Conservation (phyloP, 1,139 yeast genomes). For the Hyphopichia wangnamkhiaoensis region DNA sequence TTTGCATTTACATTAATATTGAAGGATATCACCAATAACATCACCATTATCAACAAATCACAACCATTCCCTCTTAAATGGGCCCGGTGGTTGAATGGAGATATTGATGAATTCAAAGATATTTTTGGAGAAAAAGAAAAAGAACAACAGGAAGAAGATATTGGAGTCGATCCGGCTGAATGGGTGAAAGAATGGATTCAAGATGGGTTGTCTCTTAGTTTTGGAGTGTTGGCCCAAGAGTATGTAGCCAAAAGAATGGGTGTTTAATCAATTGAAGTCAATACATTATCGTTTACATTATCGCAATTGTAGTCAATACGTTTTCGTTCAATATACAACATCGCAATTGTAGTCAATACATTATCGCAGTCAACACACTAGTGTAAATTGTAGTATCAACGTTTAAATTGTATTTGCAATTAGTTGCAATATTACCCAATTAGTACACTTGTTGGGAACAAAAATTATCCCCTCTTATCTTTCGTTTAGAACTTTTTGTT, state of each 20-base stretch:
- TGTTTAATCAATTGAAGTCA: constrained; percentile 28
- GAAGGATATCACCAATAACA: constrained; percentile 75
- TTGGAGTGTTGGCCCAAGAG: constrained; percentile 87
- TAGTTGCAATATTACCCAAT: too few species aligned
- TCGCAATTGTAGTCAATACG: too few species aligned
- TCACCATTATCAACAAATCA: constrained; percentile 72
- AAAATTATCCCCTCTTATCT: too few species aligned
- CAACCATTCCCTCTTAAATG: constrained; percentile 90
- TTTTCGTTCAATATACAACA: too few species aligned
- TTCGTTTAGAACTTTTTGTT: too few species aligned
- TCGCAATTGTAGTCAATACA: too few species aligned
- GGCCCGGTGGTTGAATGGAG: constrained; percentile 80
- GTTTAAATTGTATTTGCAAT: too few species aligned
- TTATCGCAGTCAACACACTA: too few species aligned
- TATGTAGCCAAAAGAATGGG: constrained; percentile 95
- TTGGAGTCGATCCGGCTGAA: constrained; percentile 80
- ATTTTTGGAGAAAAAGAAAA: constrained; percentile 18
- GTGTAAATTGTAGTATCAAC: too few species aligned
- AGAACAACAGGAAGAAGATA: constrained; percentile 20
- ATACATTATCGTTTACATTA: too few species aligned
- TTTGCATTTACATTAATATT: constrained; percentile 69
- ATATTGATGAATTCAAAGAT: constrained; percentile 29
- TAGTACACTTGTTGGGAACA: too few species aligned
- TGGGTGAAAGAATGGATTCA: constrained; percentile 96
- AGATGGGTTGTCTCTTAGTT: constrained; percentile 74